These are phyloP conservation scores for Plectranthus barbatus DNA, from an alignment of 257 asterid genomes.

Conservation along the genomic window DNA sequence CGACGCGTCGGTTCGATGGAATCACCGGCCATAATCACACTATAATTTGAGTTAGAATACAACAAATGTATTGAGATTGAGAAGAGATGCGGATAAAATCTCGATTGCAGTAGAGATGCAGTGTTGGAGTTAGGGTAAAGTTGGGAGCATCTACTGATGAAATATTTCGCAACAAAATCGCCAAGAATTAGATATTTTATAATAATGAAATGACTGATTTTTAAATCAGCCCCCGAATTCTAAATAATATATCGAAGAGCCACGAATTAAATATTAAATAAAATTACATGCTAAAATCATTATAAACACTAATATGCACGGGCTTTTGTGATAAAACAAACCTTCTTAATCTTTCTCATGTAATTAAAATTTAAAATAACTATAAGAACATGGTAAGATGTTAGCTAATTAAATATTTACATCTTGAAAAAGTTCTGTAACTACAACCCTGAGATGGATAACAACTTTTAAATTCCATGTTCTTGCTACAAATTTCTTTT, in stretches of 20 bases:
- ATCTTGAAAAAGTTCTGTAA: conserved; percentile 2
- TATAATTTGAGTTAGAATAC: conserved; percentile 18
- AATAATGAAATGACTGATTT: neutral
- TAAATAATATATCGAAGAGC: neutral
- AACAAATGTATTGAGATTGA: too few species aligned
- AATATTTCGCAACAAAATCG: conserved; percentile 1
- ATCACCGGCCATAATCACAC: conserved; percentile 55
- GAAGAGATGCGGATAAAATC: neutral
- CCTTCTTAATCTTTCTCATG: too few species aligned
- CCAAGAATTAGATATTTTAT: conserved; percentile 3
- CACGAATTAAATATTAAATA: too few species aligned
- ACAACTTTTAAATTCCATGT: neutral
- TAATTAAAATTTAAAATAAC: too few species aligned
- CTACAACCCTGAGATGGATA: neutral
- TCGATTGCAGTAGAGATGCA: neutral
- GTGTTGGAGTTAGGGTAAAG: conserved; percentile 31
- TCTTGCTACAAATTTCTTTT: neutral
- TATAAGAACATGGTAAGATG: too few species aligned
- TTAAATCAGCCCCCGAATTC: neutral
- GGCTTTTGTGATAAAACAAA: too few species aligned
- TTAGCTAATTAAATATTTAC: neutral
- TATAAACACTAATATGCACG: too few species aligned
- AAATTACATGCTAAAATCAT: too few species aligned
- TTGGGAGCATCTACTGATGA: conserved; percentile 14
- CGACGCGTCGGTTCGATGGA: conserved; percentile 52